Base-by-base conservation (phyloP, 208 protist species). In the Trypanosomatidae sp. region DNA sequence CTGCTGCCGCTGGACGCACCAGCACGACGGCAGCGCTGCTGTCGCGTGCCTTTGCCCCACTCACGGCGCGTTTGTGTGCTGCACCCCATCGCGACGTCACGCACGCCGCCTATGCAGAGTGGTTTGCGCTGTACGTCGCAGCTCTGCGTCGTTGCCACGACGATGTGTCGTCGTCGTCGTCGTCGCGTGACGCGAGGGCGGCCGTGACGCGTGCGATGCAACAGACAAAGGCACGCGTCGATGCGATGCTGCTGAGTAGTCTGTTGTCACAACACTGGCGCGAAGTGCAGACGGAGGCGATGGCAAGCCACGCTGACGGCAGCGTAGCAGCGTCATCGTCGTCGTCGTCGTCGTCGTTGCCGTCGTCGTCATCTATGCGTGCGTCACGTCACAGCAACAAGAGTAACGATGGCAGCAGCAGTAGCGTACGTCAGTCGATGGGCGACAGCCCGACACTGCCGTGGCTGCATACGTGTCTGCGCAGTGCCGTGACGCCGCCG, bases 41-140 rank as follows among this genome's bases (percentile, higher is more conserved):
- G n/a, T n/a, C n/a, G n/a, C n/a, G n/a, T n/a, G n/a, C n/a, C n/a
- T n/a, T n/a, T n/a, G n/a, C n/a, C n/a, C n/a, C n/a, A n/a, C n/a
- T n/a, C n/a, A n/a, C n/a, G n/a, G n/a, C n/a, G n/a, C n/a, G n/a
- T n/a, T n/a, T n/a, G n/a, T n/a, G n/a, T n/a, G 33, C 64, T 0
- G 58, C 64, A 6, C 74, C 74, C 11, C 81, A 90, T 45, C 72
- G 73, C 5, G 79, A 79, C 44, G 48, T 66, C 32, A 73, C 76
- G 6, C 63, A 71, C 23, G 42, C 72, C 4, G 46, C 72, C n/a
- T 90, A 87, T 41, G 53, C 52, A 6, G 56, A 84, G 21, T 87
- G 72, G 73, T 73, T 90, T 42, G 28, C 52, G 13, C 53, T 81
- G 26, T 90, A 84, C 52, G 66, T 86, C 16, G 40, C 56, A 8